Percentiles rank a stretch among this genome's conserved stretches.
These are phyloP conservation scores for Pythium apleroticum DNA, from an alignment of 352 stramenopile species.

Conservation along the genomic window DNA sequence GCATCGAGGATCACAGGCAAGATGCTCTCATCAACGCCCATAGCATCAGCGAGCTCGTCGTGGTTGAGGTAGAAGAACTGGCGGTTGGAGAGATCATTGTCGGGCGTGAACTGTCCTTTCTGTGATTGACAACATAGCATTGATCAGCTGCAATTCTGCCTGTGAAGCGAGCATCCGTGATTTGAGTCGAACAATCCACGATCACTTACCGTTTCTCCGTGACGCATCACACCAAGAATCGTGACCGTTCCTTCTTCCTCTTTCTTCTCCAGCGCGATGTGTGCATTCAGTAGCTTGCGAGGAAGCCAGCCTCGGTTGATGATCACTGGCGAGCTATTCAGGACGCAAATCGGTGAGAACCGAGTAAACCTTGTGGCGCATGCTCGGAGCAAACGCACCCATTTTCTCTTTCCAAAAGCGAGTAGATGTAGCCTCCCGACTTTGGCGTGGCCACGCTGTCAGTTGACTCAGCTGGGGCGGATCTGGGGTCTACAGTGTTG, in stretches of 20 bases:
- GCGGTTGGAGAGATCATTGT: slow-evolving; percentile 69
- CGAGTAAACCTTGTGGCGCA: not conserved
- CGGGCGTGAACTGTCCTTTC: slow-evolving; percentile 79
- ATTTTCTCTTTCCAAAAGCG: slow-evolving; percentile 64
- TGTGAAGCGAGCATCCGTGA: too few species aligned
- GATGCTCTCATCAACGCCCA: slow-evolving; percentile 62
- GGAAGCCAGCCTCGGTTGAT: slow-evolving; percentile 86
- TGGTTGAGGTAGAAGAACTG: slow-evolving; percentile 88
- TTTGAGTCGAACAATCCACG: not conserved
- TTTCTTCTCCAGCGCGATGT: slow-evolving; percentile 60
- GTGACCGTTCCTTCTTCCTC: slow-evolving; percentile 51
- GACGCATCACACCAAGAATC: slow-evolving; percentile 75
- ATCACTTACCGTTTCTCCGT: slow-evolving; percentile 67
- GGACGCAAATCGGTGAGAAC: slow-evolving; percentile 2
- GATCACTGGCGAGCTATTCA: slow-evolving; percentile 69
- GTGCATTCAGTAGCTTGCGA: slow-evolving; percentile 65
- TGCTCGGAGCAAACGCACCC: slow-evolving; percentile 36
- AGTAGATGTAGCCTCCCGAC: slow-evolving; percentile 86
- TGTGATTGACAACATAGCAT: not conserved
- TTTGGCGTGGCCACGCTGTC: slow-evolving; percentile 80
- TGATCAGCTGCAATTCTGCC: too few species aligned
- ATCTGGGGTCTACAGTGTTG: slow-evolving; percentile 58
- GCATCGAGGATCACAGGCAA: slow-evolving; percentile 80
- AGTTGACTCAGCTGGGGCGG: slow-evolving; percentile 71
- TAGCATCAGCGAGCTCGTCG: slow-evolving; percentile 69